A percentile compares a stretch with the other conserved stretches of the same genome.
phyloP scores from a whole-genome alignment of 164 flowering plant species.

The Piper longum region DNA sequence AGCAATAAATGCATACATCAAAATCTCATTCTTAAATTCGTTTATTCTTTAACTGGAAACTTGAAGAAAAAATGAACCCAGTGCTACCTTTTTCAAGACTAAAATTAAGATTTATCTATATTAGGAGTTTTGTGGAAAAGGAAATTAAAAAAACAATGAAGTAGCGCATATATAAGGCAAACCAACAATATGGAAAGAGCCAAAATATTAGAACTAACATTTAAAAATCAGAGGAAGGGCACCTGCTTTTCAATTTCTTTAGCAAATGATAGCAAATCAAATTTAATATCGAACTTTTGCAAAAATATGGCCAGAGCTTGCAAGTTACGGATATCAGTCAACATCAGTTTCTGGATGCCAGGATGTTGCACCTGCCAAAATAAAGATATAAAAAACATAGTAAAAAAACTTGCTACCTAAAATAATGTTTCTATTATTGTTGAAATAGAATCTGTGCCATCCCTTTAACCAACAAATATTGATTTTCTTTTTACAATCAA shows the following conservation, averaged over 20 bases:
- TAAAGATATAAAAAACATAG: neutral
- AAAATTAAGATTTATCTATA: slow-evolving; percentile 17
- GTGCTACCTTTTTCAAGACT: slow-evolving; percentile 5
- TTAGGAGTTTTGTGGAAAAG: slow-evolving; percentile 33
- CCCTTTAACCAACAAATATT: no score
- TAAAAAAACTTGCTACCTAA: slow-evolving; percentile 6
- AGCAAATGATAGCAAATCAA: slow-evolving; percentile 76
- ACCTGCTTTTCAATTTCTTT: slow-evolving; percentile 98
- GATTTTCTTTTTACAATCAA: no score
- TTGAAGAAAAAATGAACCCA: no score
- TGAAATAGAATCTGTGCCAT: no score
- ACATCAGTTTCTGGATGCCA: slow-evolving; percentile 80
- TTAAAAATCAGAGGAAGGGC: slow-evolving; percentile 33
- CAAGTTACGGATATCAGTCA: slow-evolving; percentile 86
- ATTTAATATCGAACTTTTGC: slow-evolving; percentile 84
- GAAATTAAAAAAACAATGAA: no score
- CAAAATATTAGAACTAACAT: slow-evolving; percentile 77
- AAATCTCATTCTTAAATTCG: no score
- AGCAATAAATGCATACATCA: no score
- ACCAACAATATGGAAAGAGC: slow-evolving; percentile 39
- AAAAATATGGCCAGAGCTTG: slow-evolving; percentile 84
- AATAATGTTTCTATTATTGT: neutral
- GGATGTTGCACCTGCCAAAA: slow-evolving; percentile 89
- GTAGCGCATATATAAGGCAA: no score
- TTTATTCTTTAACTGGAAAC: no score